phyloP scores from a whole-genome alignment of 1,284 basidiomycete species.

The Caloboletus inedulis region DNA sequence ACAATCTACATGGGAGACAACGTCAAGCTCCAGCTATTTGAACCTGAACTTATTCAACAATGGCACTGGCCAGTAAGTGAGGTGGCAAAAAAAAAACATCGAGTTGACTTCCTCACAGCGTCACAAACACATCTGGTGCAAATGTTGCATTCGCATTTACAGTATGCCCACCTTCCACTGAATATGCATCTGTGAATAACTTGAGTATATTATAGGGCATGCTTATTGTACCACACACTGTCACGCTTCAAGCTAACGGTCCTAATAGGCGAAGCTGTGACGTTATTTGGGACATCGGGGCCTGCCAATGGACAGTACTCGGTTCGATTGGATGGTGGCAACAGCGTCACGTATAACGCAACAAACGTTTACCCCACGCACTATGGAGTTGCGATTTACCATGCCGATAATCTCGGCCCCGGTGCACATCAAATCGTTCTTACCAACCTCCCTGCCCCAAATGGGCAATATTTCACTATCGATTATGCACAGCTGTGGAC shows the following conservation, averaged over 20 bases:
- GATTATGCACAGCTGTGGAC: constrained; percentile 26
- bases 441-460: constrained; percentile 25
- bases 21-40: constrained; percentile 7
- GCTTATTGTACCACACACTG: neutral
- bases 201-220: constrained; percentile 15
- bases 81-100: neutral
- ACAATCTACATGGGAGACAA: constrained; percentile 19
- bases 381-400: constrained; percentile 26
- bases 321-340: constrained; percentile 21
- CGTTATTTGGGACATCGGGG: constrained; percentile 24
- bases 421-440: constrained; percentile 23
- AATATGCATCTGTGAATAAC: neutral
- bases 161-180: constrained; percentile 18
- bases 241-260: neutral
- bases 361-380: constrained; percentile 15
- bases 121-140: constrained; percentile 23
- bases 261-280: constrained; percentile 26
- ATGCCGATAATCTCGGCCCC: constrained; percentile 29
- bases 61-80: constrained; percentile 33
- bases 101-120: constrained; percentile 15
- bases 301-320: constrained; percentile 25
- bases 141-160: constrained; percentile 29
- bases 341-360: constrained; percentile 22
- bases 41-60: constrained; percentile 25
- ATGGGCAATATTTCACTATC: constrained; percentile 19